A percentile compares a stretch with the other conserved stretches of the same genome.
phyloP scores from a whole-genome alignment of 164 flowering plant genomes.

The Warburgia ugandensis region DNA sequence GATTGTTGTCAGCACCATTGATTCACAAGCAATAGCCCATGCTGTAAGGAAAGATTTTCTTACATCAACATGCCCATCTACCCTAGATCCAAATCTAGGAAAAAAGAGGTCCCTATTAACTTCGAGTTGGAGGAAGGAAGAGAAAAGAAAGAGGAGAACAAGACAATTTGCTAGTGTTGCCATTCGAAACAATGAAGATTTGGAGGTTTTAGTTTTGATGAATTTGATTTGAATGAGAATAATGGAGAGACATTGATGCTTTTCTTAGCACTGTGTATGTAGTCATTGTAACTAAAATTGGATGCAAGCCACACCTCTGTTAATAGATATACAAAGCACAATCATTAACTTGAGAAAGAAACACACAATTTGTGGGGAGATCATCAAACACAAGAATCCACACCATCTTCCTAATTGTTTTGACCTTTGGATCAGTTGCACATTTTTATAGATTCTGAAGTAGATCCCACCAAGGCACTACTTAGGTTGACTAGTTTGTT shows the following conservation, averaged over 20 bases:
- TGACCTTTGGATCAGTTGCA: no score
- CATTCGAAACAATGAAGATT: not conserved
- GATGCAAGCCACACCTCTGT: not conserved
- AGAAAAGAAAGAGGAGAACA: not conserved
- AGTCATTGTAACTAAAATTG: not conserved
- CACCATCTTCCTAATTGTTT: no score
- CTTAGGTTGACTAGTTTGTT: no score
- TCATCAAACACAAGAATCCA: no score
- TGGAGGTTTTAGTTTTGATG: not conserved
- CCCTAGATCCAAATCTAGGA: slow-evolving; percentile 21
- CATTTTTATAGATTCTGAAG: no score
- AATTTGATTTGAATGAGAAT: not conserved
- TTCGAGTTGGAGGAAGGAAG: not conserved
- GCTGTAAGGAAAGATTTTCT: slow-evolving; percentile 21
- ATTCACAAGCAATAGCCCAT: slow-evolving; percentile 26
- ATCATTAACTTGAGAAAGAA: no score
- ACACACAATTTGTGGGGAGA: no score
- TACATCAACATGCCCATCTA: slow-evolving; percentile 23
- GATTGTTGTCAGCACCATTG: slow-evolving; percentile 8
- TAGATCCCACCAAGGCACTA: no score
- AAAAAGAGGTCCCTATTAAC: slow-evolving; percentile 9
- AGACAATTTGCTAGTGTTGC: not conserved
- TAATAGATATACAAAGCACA: not conserved
- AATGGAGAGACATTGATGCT: no score
- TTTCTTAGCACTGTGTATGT: no score